Conservation (phyloP, 208 protist species). For the Trypanosoma conorhini region DNA sequence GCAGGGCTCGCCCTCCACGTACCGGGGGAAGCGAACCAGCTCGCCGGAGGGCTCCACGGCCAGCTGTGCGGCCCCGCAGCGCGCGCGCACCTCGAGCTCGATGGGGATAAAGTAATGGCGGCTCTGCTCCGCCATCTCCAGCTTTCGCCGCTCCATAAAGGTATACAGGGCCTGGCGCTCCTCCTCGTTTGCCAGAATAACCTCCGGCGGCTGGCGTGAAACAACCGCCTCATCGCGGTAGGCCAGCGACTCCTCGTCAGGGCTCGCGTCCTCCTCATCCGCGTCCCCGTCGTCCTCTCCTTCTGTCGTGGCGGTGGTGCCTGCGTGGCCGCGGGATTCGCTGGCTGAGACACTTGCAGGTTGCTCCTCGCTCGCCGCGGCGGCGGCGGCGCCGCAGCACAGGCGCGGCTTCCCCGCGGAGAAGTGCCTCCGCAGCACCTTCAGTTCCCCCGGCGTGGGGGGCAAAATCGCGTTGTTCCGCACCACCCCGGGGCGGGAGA, state of each 20-base stretch:
- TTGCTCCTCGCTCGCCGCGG: neutral
- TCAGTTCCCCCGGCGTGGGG: conserved; percentile 37
- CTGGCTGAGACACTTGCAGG: neutral
- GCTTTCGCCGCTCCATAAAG: conserved; percentile 56
- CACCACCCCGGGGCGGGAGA: conserved; percentile 60
- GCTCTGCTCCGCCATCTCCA: conserved; percentile 48
- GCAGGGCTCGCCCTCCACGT: conserved; percentile 33
- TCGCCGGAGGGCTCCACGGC: conserved; percentile 68
- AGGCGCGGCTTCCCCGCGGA: neutral
- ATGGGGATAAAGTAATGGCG: conserved; percentile 71
- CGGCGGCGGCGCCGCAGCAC: neutral
- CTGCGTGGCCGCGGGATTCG: neutral
- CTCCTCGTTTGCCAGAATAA: conserved; percentile 59
- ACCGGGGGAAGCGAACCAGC: conserved; percentile 49
- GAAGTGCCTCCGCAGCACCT: neutral
- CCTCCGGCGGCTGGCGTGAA: conserved; percentile 36
- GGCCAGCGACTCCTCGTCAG: neutral
- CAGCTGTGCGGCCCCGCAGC: conserved; percentile 68
- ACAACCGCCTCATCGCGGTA: conserved; percentile 11
- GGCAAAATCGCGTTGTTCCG: conserved; percentile 46
- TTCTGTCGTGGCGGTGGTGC: neutral
- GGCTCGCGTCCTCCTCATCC: conserved; percentile 14
- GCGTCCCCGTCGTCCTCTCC: conserved; percentile 9
- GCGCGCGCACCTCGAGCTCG: conserved; percentile 77
- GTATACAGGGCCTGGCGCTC: conserved; percentile 63